phyloP scores from a whole-genome alignment of 2,329 filamentous ascomycete genomes.

The Coniochaeta hoffmannii region DNA sequence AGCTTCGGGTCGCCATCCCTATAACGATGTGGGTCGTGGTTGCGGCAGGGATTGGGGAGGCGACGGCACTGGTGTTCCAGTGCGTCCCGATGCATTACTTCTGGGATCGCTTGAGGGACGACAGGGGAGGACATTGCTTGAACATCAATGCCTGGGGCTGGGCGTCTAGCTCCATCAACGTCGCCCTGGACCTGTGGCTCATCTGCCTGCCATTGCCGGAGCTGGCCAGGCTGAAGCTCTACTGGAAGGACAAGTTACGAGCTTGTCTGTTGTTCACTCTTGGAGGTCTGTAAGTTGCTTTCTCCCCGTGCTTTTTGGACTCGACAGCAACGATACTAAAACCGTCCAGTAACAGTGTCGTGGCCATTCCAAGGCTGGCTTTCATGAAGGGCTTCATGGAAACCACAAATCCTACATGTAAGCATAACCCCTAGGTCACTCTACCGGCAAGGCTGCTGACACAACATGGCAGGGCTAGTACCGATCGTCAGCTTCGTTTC shows the following conservation, averaged over 20 bases:
- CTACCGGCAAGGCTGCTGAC: no score
- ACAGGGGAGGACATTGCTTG: not conserved
- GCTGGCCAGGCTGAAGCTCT: not conserved
- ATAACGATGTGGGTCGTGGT: not conserved
- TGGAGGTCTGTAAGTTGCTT: not conserved
- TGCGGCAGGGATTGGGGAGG: not conserved
- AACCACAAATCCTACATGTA: slow-evolving; percentile 2
- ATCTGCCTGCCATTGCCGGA: not conserved
- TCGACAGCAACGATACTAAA: not conserved
- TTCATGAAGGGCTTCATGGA: not conserved
- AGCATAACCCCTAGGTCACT: no score
- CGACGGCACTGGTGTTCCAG: not conserved
- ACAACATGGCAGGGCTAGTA: not conserved
- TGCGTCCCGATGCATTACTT: not conserved
- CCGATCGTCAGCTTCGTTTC: not conserved
- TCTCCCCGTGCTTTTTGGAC: not conserved
- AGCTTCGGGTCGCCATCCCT: not conserved
- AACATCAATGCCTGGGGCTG: not conserved
- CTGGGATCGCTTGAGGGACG: not conserved
- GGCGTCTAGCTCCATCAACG: not conserved
- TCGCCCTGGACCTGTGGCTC: not conserved
- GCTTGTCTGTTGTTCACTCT: not conserved
- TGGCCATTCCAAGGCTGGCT: not conserved
- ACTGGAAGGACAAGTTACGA: not conserved
- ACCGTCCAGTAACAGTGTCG: not conserved